Base-by-base conservation (phyloP, 2,329 filamentous ascomycete genomes). In the Alternaria gaisen region DNA sequence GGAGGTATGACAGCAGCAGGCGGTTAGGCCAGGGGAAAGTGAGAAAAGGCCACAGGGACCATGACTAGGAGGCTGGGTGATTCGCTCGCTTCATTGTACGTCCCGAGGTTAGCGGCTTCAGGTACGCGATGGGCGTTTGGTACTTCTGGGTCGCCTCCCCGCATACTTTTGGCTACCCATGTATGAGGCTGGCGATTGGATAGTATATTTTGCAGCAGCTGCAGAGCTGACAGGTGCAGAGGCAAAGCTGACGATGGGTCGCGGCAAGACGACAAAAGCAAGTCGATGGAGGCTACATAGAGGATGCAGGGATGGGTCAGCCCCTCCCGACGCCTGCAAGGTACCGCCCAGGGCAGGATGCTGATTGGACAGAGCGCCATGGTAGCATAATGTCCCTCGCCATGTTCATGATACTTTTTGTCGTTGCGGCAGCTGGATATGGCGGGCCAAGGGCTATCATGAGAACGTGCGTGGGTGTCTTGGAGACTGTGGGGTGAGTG, bases 101-200 rank as follows among this genome's bases (percentile, higher is more conserved):
- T 65, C 42, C 64, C 61, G 60, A 56, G 41, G n/a, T 48, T 70
- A 70, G 69, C 69, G 67, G 64, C 62, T 61, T 68, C 62, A 66
- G 48, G 60, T 58, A 59, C 22, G 62, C 65, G 48, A 60, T 61
- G 58, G 61, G 64, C 62, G 64, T 65, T 64, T 63, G 58, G 59
- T 59, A 40, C 56, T 58, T 57, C 46, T 46, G 42, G 40, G 48
- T 54, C 48, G 53, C 56, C 24, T 53, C 65, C 66, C 60, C 67
- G 65, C 63, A 63, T 40, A 30, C 47, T 30, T 41, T 41, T 34
- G 32, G 51, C 42, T 46, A 32, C 22, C 34, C 30, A 34, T 14
- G 36, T 30, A 12, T 18, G 14, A 38, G 57, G 28, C 52, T 18
- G 42, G 20, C 47, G 44, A 58, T 58, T 56, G 53, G 53, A 46